Base-by-base conservation (phyloP, 805 yeast species). In the Zygotorulaspora florentina region DNA sequence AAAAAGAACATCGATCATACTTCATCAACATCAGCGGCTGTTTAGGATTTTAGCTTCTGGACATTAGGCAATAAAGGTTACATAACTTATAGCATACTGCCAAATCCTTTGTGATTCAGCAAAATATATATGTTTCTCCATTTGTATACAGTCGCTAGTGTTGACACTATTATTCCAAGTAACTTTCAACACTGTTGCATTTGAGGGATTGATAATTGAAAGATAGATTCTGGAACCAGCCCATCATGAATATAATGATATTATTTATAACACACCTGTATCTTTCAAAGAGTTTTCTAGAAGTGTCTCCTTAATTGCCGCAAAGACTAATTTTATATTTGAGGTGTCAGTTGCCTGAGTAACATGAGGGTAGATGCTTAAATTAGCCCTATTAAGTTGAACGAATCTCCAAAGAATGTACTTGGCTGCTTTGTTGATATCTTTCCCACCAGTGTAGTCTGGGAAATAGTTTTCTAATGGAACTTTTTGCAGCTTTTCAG, bases 321-420 rank as follows among this genome's bases (percentile, higher is more conserved):
- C 89, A 68, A 86, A 83, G 5, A 89, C 96, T 57, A 88, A 69
- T 59, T 85, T 81, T 51, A 90, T 88, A 65, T 89, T 89, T 25
- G 87, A 81, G 6, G 96, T 89, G 63, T 89, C 96, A 0, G 96
- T 89, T 0, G 96, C 96, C 66, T 89, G 96, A 3, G 97, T 89
- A 18, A 89, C 85, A 65, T 89, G 95, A 10, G 96, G 96, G 58
- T 85, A 86, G 28, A 90, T 78, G 49, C 83, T 85, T 51, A 88
- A 71, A 16, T 88, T 87, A 1, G 93, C 81, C 53, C 95, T 74
- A 62, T 89, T 90, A 39, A 87, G 79, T 63, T 85, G 88, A 33
- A 87, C 82, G 62, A 89, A 89, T 60, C 95, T 76, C 95, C 96
- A 87, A 35, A 89, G 74, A 47, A 90, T 87, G 58, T 88, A 89